Base-by-base conservation (phyloP, 2,329 filamentous ascomycete species). In the Eutypa lata region DNA sequence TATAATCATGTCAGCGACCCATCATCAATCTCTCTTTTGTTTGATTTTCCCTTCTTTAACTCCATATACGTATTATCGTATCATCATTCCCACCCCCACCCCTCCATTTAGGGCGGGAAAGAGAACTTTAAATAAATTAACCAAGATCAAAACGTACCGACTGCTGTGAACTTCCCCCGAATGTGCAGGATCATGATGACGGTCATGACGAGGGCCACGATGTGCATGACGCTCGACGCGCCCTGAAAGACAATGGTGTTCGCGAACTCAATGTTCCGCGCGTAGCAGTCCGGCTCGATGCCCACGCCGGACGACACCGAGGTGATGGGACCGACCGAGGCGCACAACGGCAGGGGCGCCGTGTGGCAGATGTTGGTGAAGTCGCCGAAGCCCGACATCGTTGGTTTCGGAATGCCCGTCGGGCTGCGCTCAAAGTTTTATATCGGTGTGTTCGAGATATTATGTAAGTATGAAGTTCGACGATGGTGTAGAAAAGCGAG, bases 221-320 rank as follows among this genome's bases (percentile, higher is more conserved):
- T 97, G 73, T 99, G 94, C 75, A 94, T 90, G 67, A 93, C 91
- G 57, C 90, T 90, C 21, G 91, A 86, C 26, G 92, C 94, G 67
- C 87, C 90, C 74, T 97, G 87, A 71, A 99, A 99, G 67, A 99
- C 99, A 75, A 97, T 93, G 40, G 94, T 99, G 76, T 99, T 99
- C 62, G 92, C 94, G 61, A 97, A 74, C 73, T 97, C 92, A 71
- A 99, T 93, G 65, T 94, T 95, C 54, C 94, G 87, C 54, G 94
- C 90, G 75, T 93, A 97, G 78, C 94, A 99, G 67, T 86, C 84
- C 53, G 94, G 86, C 70, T 96, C 88, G 60, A 97, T 94, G 61
- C 91, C 90, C 13, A 87, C 82, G 53, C 82, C 80, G 61, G 79
- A 82, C 21, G 84, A 81, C 59, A 91, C 84, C 33, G 81, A 77